A percentile compares a stretch with the other conserved stretches of the same genome.
Conservation (phyloP, 768 basidiomycete species). For the Tulasnella sp. region DNA sequence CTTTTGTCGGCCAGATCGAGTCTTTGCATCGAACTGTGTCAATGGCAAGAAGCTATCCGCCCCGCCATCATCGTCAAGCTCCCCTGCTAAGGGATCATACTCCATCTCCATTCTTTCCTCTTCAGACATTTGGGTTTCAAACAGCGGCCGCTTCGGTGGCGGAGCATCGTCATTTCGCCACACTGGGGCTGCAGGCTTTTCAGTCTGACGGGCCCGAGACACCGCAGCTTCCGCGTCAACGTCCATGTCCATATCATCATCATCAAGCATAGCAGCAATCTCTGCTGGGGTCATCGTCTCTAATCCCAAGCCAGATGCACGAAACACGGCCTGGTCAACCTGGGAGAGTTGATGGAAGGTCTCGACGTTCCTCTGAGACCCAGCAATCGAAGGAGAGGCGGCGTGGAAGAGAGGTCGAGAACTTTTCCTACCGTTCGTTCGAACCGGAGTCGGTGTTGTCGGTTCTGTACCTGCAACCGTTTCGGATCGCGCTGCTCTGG, state of each 20-base stretch:
- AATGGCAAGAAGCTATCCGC: slow-evolving; percentile 19
- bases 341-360: slow-evolving; percentile 50
- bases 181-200: neutral
- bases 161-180: neutral
- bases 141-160: neutral
- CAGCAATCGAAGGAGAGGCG: slow-evolving; percentile 39
- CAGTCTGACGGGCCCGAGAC: neutral
- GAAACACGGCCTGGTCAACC: slow-evolving; percentile 51
- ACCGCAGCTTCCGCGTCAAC: neutral
- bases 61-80: slow-evolving; percentile 7
- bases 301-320: slow-evolving; percentile 57
- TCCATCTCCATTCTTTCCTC: slow-evolving; percentile 23
- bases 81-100: slow-evolving; percentile 3
- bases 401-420: slow-evolving; percentile 43
- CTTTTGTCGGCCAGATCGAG: neutral
- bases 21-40: slow-evolving; percentile 4
- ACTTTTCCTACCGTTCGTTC: slow-evolving; percentile 3
- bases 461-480: neutral
- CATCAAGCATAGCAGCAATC: slow-evolving; percentile 57
- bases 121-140: neutral
- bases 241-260: slow-evolving; percentile 54
- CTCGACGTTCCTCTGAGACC: neutral
- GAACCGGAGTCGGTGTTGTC: neutral
- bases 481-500: slow-evolving; percentile 25
- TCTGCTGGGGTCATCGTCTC: slow-evolving; percentile 64